Conservation (phyloP, 345 rosid genomes). For the Rhodamnia rubescens region DNA sequence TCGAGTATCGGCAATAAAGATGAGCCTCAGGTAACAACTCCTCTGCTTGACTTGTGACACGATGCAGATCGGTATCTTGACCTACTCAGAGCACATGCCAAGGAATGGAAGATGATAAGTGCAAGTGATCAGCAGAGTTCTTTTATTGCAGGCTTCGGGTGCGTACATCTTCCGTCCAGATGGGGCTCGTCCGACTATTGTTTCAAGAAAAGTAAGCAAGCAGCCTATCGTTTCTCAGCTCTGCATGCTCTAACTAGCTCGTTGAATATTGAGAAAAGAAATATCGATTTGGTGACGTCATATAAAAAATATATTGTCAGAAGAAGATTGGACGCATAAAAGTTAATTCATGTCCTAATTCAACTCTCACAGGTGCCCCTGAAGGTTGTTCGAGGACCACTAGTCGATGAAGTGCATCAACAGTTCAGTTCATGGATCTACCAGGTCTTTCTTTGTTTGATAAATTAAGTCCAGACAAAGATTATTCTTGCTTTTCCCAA, state of each 20-base stretch:
- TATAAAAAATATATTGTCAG: background rate
- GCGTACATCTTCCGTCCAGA: conserved; percentile 82
- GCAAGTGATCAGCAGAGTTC: background rate
- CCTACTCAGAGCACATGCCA: background rate
- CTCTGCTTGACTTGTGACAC: background rate
- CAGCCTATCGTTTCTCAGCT: background rate
- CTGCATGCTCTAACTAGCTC: background rate
- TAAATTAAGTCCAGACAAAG: background rate
- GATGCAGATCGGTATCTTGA: background rate
- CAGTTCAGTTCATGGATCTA: conserved; percentile 74
- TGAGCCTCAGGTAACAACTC: conserved; percentile 12
- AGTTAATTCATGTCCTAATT: background rate
- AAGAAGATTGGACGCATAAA: background rate
- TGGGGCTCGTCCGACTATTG: conserved; percentile 23
- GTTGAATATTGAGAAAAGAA: background rate
- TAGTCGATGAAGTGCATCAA: conserved; percentile 76
- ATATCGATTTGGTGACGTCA: background rate
- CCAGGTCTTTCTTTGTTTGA: conserved; percentile 28
- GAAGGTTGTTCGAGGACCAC: conserved; percentile 43
- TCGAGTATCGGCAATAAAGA: conserved; percentile 28
- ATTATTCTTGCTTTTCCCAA: background rate
- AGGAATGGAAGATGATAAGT: background rate
- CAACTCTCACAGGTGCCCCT: conserved; percentile 35
- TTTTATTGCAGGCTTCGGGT: conserved; percentile 43
- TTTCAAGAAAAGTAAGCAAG: conserved; percentile 45